Conservation (phyloP, 371 early-diverging fungal genomes). For the Mortierella sp. region DNA sequence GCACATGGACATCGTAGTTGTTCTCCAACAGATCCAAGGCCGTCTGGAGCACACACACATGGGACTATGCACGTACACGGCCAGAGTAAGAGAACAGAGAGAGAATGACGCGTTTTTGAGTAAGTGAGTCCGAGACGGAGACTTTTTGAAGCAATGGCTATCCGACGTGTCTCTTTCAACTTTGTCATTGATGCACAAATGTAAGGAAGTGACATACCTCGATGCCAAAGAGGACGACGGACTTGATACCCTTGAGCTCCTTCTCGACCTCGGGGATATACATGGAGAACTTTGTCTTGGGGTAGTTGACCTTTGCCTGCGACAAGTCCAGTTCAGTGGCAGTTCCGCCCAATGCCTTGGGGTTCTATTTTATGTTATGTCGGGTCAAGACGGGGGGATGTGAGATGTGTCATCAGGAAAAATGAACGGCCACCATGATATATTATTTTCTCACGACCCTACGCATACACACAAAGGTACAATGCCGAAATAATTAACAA, state of each 20-base stretch:
- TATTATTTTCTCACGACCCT: conserved; percentile 40
- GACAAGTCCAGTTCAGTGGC: conserved; percentile 83
- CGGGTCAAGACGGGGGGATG: background rate
- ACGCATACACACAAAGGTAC: background rate
- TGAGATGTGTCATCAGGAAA: conserved; percentile 3
- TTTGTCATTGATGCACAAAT: background rate
- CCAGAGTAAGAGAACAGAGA: background rate
- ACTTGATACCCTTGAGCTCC: conserved; percentile 69
- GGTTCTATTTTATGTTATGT: conserved; percentile 60
- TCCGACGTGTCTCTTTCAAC: no score
- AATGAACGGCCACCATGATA: background rate
- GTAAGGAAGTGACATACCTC: conserved; percentile 70
- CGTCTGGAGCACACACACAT: conserved; percentile 96
- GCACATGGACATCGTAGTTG: conserved; percentile 84
- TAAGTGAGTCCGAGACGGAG: background rate
- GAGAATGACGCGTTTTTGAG: background rate
- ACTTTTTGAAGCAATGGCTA: background rate
- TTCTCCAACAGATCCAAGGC: conserved; percentile 88
- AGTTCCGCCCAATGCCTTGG: conserved; percentile 86
- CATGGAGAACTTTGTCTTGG: conserved; percentile 96
- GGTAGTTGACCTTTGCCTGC: conserved; percentile 64
- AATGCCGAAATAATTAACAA: conserved; percentile 4
- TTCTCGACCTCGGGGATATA: conserved; percentile 74
- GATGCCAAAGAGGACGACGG: conserved; percentile 92
- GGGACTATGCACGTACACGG: conserved; percentile 68